phyloP scores from a whole-genome alignment of 352 stramenopile genomes.

The Phytophthora ramorum region DNA sequence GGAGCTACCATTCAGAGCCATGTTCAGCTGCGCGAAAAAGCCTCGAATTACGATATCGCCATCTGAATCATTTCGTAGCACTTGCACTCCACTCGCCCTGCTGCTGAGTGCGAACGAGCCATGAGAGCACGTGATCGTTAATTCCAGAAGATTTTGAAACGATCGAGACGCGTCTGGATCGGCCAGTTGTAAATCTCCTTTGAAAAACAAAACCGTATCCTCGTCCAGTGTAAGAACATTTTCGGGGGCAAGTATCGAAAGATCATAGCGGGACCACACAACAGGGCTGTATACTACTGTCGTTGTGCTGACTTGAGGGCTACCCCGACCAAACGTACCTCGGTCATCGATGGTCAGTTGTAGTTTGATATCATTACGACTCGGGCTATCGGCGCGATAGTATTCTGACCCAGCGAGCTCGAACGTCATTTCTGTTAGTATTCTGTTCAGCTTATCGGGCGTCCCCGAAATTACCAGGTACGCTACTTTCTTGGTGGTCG shows the following conservation, averaged over 20 bases:
- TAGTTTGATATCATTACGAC: constrained; percentile 43
- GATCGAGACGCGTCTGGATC: constrained; percentile 35
- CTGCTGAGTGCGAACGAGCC: constrained; percentile 37
- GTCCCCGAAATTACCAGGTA: constrained; percentile 51
- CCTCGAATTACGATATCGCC: constrained; percentile 43
- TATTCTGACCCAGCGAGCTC: constrained; percentile 40
- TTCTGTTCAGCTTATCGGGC: constrained; percentile 44
- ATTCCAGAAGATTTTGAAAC: constrained; percentile 39
- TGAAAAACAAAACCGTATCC: constrained; percentile 46
- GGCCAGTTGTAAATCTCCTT: constrained; percentile 34
- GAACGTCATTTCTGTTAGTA: constrained; percentile 56
- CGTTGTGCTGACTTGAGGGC: constrained; percentile 47
- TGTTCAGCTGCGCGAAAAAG: constrained; percentile 61
- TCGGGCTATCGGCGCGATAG: constrained; percentile 29
- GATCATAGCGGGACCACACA: constrained; percentile 32
- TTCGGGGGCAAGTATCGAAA: constrained; percentile 30
- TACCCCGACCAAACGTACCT: constrained; percentile 56
- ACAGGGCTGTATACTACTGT: constrained; percentile 43
- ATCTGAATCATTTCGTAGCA: constrained; percentile 33
- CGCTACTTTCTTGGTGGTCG: constrained; percentile 11
- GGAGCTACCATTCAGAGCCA: constrained; percentile 50
- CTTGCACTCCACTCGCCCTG: constrained; percentile 32
- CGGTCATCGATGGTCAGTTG: constrained; percentile 67
- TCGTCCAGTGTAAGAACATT: constrained; percentile 47
- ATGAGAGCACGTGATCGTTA: constrained; percentile 33